Evolutionary conservation across 495 filamentous ascomycete genomes (phyloP), one percentile per base, ranked within the genome.

Genomic region (Polyplosphaeria fusca): DNA sequence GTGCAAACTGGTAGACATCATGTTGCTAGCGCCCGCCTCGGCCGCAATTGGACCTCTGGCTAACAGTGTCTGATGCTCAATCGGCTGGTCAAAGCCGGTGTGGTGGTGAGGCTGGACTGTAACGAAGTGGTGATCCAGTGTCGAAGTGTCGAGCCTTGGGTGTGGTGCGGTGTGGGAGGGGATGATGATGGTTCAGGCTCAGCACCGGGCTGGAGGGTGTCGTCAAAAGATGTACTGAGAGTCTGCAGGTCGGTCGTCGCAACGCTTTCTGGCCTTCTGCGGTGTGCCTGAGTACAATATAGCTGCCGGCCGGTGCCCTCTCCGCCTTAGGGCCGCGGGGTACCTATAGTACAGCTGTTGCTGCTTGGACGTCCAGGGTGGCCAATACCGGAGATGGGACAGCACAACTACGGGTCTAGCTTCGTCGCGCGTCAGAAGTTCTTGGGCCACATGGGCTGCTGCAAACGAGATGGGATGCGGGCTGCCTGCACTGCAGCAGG

Each of bases 1-100:
- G 45, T 82, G 61, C 35, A 82, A 71, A 41, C 75, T 73, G 67
- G 68, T 76, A 52, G 75, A 77, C 44, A 79, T 79, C 64, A 82
- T 70, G 62, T 71, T 64, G 23, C 48, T 49, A 52, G 52, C 52
- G 44, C 43, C 53, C 45, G 52, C 60, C 60, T 57, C 60, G 48
- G 47, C 52, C 49, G 54, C 48, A 49, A 41, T 32, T 42, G 47
- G 30, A 52, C 45, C 23, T 42, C 52, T 44, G 14, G 28, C 27
- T 44, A 47, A 53, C 55, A 46, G 44, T 30, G 28, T n/a, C 22
- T 26, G 38, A 38, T 13, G 53, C 44, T 45, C 47, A 57, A 61
- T 64, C n/a, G 41, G 42, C 49, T 13, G 13, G 38, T 19, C n/a
- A 20, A 5, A 18, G 54, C 28, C 24, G 27, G 46, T 9, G 28